Base-by-base conservation (phyloP, 176 grass and related monocot species). In the Oryza glumipatula region DNA sequence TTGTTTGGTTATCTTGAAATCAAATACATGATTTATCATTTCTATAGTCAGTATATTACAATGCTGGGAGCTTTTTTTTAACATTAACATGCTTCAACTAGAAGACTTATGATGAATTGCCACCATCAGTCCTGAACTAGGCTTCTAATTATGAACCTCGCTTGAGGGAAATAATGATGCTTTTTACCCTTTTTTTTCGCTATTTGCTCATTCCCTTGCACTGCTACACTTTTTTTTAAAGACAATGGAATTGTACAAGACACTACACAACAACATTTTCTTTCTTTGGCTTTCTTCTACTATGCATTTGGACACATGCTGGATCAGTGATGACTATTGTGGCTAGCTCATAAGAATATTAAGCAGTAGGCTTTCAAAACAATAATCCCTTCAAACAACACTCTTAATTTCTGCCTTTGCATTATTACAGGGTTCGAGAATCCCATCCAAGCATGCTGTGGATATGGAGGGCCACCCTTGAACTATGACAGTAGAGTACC, bases 401-500 rank as follows among this genome's bases (percentile, higher is more conserved):
- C 14, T 9, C 78, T 77, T 33, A 49, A 87, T 72, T 80, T 43
- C 24, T 14, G 5, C 17, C 12, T 72, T 7, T 38, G 4, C 12
- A 67, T 44, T 72, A 74, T 11, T 82, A 45, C 82, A 99, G 96
- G 96, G 39, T 99, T 99, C 24, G 93, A 96, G 68, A 68, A 94
- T 72, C 74, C 91, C 32, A 84, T 84, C 30, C 13, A 90, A 75
- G 88, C 85, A 65, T 99, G 96, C 72, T 99, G 93, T 88, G 96
- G 93, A 71, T 96, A 95, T 74, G 96, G 96, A 64, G 96, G 96
- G 13, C 89, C 85, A 39, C 91, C 91, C 48, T 67, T 98, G 77
- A 98, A 98, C 79, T 98, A 98, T 21, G 93, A 96, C 81, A 75
- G 91, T 64, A 68, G 68, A 58, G 86, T 96, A 70, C 86, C 93